Evolutionary conservation across 495 filamentous ascomycete genomes (phyloP).

Genomic region (Xylaria palmicola): DNA sequence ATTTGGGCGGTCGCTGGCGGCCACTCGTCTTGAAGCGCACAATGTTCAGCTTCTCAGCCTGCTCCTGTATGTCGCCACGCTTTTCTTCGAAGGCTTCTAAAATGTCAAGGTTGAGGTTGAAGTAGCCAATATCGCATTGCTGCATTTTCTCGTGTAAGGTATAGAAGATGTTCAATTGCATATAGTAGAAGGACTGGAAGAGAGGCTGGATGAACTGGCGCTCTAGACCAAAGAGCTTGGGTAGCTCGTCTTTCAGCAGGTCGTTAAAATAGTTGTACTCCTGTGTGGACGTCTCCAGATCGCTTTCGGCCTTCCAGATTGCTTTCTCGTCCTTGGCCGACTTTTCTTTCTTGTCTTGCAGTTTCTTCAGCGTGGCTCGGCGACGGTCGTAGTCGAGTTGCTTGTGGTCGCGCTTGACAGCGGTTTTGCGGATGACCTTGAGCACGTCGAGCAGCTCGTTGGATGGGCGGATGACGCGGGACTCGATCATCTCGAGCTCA

Average conservation of each 20-base stretch:
- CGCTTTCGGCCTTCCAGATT: constrained; percentile 90
- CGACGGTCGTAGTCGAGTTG: constrained; percentile 94
- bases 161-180: constrained; percentile 99
- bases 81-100: constrained; percentile 88
- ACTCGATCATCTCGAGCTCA: constrained; percentile 97
- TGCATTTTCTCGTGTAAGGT: constrained; percentile 98
- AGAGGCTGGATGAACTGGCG: constrained; percentile 94
- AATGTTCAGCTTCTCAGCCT: constrained; percentile 76
- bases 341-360: constrained; percentile 97
- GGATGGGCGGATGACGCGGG: constrained; percentile 85
- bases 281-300: constrained; percentile 87
- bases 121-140: constrained; percentile 93
- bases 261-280: constrained; percentile 98
- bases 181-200: constrained; percentile 99
- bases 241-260: constrained; percentile 90
- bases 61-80: constrained; percentile 80
- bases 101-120: constrained; percentile 84
- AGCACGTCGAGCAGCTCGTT: constrained; percentile 93
- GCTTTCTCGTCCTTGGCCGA: constrained; percentile 96
- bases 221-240: constrained; percentile 88
- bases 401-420: constrained; percentile 92
- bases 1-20: constrained; percentile 54
- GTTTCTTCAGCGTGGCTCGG: constrained; percentile 78
- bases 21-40: constrained; percentile 87
- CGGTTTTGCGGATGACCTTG: constrained; percentile 88